These are phyloP conservation scores for Bryum argenteum DNA, from an alignment of 225 moss, liverwort and hornwort species.

Conservation along the genomic window DNA sequence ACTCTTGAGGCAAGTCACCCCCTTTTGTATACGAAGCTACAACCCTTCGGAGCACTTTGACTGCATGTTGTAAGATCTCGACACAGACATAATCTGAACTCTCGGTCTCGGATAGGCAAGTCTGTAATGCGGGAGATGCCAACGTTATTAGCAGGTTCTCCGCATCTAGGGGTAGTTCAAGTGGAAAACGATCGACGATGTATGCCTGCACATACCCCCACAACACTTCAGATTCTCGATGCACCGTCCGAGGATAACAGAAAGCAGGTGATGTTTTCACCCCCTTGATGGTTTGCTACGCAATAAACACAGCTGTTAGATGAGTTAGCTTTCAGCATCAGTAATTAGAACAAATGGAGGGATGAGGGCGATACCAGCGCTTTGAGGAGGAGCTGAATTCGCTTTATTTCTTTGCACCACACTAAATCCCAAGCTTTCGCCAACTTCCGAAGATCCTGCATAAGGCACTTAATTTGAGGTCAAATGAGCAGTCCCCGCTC, in stretches of 20 bases:
- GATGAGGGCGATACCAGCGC: constrained; percentile 65
- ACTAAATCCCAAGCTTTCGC: constrained; percentile 51
- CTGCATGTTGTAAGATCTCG: constrained; percentile 75
- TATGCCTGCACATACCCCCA: constrained; percentile 61
- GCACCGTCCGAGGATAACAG: background rate
- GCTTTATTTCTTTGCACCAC: constrained; percentile 78
- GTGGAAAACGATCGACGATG: constrained; percentile 72
- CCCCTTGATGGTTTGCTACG: background rate
- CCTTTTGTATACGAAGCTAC: constrained; percentile 60
- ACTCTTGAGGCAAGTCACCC: constrained; percentile 63
- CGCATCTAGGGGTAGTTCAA: constrained; percentile 68
- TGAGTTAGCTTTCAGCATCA: background rate
- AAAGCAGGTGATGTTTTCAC: background rate
- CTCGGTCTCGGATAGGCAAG: constrained; percentile 70
- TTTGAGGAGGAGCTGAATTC: constrained; percentile 80
- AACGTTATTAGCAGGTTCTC: constrained; percentile 71
- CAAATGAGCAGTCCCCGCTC: background rate
- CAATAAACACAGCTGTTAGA: background rate
- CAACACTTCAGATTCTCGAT: background rate
- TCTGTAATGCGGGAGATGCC: constrained; percentile 74
- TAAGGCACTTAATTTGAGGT: constrained; percentile 14
- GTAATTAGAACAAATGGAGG: background rate
- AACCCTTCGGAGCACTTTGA: constrained; percentile 72
- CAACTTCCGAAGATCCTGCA: constrained; percentile 76
- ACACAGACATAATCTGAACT: constrained; percentile 58